Conservation (phyloP, 2,329 filamentous ascomycete genomes). For the Zelopaecilomyces penicillatus region DNA sequence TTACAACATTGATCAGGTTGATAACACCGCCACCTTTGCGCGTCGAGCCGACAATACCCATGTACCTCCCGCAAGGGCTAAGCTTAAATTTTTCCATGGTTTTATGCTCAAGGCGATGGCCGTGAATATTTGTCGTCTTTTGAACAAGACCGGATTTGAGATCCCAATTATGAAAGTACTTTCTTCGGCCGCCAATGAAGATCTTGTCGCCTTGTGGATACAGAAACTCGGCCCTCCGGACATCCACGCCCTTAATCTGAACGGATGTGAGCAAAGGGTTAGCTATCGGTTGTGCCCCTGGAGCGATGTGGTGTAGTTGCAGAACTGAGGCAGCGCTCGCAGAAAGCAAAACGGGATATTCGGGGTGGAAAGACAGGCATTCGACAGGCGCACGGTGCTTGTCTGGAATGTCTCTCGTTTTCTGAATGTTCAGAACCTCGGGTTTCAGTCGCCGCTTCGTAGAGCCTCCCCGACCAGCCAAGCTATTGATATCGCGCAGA, state of each 20-base stretch:
- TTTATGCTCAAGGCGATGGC: constrained; percentile 73
- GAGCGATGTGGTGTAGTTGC: constrained; percentile 81
- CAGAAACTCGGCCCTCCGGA: constrained; percentile 76
- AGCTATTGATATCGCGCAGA: constrained; percentile 62
- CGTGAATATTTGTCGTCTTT: constrained; percentile 68
- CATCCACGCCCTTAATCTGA: constrained; percentile 74
- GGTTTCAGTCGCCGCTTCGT: constrained; percentile 70
- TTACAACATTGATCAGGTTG: constrained; percentile 71
- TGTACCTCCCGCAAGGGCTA: constrained; percentile 77
- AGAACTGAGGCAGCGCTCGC: constrained; percentile 79
- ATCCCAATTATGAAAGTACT: constrained; percentile 94
- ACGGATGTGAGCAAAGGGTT: constrained; percentile 88
- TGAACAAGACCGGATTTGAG: constrained; percentile 72
- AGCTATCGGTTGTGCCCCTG: constrained; percentile 63
- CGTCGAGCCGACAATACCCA: constrained; percentile 72
- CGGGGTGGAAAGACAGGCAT: constrained; percentile 81
- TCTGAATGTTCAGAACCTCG: constrained; percentile 84
- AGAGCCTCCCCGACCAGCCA: constrained; percentile 45
- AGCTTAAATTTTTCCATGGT: constrained; percentile 87
- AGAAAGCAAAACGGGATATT: constrained; percentile 80
- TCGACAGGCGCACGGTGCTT: constrained; percentile 71
- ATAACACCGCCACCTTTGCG: constrained; percentile 82
- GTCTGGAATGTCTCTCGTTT: constrained; percentile 76
- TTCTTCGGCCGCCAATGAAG: constrained; percentile 78
- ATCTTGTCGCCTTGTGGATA: constrained; percentile 66